Evolutionary conservation across 305 asterid genomes (phyloP).

Genomic region (Solanum hybrid): DNA sequence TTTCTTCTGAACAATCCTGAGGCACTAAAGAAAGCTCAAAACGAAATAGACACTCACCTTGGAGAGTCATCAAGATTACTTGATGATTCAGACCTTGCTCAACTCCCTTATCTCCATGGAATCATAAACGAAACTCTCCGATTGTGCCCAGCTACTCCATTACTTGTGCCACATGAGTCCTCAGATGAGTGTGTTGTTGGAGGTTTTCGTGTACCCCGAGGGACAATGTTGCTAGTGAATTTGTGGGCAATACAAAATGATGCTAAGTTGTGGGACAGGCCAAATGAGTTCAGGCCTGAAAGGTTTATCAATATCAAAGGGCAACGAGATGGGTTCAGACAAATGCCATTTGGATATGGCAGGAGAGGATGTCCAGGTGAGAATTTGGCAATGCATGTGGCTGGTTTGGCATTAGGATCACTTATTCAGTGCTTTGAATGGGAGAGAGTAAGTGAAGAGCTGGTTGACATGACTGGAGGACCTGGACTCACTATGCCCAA

Average conservation of each 20-base stretch:
- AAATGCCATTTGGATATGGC: slow-evolving; percentile 57
- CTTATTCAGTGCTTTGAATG: too few species aligned
- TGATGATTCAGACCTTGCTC: slow-evolving; percentile 33
- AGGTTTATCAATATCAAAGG: slow-evolving; percentile 42
- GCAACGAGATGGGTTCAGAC: slow-evolving; percentile 28
- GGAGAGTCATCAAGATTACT: slow-evolving; percentile 37
- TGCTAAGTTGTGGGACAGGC: slow-evolving; percentile 38
- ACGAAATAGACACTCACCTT: slow-evolving; percentile 33
- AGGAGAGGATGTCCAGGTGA: slow-evolving; percentile 78
- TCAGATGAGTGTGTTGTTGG: slow-evolving; percentile 34
- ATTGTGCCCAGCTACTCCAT: slow-evolving; percentile 41
- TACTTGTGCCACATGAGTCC: slow-evolving; percentile 51
- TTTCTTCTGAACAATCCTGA: slow-evolving; percentile 47
- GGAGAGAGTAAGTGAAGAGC: too few species aligned
- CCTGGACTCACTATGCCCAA: too few species aligned
- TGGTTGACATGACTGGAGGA: too few species aligned
- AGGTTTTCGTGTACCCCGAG: slow-evolving; percentile 40
- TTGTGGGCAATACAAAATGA: slow-evolving; percentile 60
- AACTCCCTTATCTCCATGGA: slow-evolving; percentile 49
- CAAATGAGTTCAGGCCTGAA: slow-evolving; percentile 48
- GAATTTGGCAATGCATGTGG: slow-evolving; percentile 38
- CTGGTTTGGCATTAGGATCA: too few species aligned
- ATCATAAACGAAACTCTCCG: slow-evolving; percentile 50
- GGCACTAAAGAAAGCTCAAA: slow-evolving; percentile 40
- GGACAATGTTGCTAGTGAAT: slow-evolving; percentile 62